Evolutionary conservation across 768 basidiomycete genomes (phyloP).

Genomic region (Trametes maxima): DNA sequence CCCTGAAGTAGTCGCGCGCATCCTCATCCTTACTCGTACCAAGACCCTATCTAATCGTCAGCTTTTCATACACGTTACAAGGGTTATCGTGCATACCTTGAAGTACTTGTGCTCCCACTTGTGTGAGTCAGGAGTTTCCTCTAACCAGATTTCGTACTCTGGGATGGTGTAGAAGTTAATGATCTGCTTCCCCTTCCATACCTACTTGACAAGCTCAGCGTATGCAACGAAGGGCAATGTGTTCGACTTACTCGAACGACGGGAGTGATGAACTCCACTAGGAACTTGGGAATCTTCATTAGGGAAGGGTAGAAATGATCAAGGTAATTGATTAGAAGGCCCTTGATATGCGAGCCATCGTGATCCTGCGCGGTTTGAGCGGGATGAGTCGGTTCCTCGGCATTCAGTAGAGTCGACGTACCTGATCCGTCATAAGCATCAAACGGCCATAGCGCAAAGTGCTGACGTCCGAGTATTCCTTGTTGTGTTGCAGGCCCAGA

Average conservation of each 20-base stretch:
- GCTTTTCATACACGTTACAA: not conserved
- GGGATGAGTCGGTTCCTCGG: not conserved
- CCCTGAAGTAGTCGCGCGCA: constrained; percentile 89
- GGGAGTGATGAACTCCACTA: constrained; percentile 98
- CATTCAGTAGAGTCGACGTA: constrained; percentile 36
- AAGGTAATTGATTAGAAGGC: constrained; percentile 96
- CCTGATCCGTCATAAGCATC: constrained; percentile 99
- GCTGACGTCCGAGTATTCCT: constrained; percentile 70
- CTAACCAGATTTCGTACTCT: constrained; percentile 92
- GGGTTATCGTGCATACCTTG: constrained; percentile 61
- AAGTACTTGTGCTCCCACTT: constrained; percentile 96
- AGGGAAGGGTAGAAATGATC: constrained; percentile 97
- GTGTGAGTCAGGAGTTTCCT: constrained; percentile 69
- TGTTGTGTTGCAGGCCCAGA: constrained; percentile 93
- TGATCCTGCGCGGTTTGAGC: constrained; percentile 69
- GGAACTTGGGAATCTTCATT: constrained; percentile 85
- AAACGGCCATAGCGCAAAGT: constrained; percentile 89
- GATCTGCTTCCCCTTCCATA: constrained; percentile 75
- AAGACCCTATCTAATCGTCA: constrained; percentile 68
- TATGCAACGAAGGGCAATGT: not conserved
- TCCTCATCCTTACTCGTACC: constrained; percentile 91
- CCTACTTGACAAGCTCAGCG: constrained; percentile 42
- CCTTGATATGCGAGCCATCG: constrained; percentile 99
- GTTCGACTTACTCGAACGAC: constrained; percentile 79
- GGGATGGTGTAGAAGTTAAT: constrained; percentile 96